Percentiles rank a stretch among this genome's conserved stretches.
Conservation (phyloP, 495 filamentous ascomycete genomes). For the Trypethelium eluteriae region DNA sequence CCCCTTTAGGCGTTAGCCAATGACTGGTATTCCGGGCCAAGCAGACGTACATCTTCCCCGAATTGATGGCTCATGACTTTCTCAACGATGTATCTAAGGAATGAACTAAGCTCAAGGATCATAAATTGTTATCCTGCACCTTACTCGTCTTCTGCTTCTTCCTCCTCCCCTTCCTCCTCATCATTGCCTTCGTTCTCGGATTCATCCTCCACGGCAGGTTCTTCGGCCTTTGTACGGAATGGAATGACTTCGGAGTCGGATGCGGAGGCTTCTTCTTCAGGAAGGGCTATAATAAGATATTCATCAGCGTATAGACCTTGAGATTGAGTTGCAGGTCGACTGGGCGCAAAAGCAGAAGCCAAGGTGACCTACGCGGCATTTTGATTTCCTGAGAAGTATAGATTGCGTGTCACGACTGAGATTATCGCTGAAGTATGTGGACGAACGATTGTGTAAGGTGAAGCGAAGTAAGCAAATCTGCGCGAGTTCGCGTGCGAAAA, state of each 20-base stretch:
- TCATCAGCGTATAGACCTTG: background rate
- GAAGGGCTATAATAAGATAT: conserved; percentile 28
- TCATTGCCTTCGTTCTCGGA: conserved; percentile 33
- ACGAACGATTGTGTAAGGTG: background rate
- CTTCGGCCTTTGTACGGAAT: conserved; percentile 33
- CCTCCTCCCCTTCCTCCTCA: conserved; percentile 39
- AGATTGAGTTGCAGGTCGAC: background rate
- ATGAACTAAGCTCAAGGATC: conserved; percentile 28
- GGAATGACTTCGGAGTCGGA: conserved; percentile 24
- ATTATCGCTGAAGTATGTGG: background rate
- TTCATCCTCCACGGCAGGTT: conserved; percentile 31
- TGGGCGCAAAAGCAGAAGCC: background rate
- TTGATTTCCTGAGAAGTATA: background rate
- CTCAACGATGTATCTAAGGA: conserved; percentile 53
- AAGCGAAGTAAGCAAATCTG: no score
- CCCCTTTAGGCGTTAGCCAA: conserved; percentile 32
- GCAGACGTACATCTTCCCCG: conserved; percentile 33
- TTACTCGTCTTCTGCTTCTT: conserved; percentile 30
- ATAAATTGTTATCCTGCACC: conserved; percentile 29
- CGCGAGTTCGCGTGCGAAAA: no score
- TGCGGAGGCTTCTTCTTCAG: conserved; percentile 31
- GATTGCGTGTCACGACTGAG: background rate
- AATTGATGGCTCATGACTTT: conserved; percentile 47
- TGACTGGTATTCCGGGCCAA: conserved; percentile 12
- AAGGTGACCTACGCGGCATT: conserved; percentile 16